Percentiles rank a stretch among this genome's conserved stretches.
Evolutionary conservation across 1,139 yeast species (phyloP).

Genomic region (Scheffersomyces illinoinensis): DNA sequence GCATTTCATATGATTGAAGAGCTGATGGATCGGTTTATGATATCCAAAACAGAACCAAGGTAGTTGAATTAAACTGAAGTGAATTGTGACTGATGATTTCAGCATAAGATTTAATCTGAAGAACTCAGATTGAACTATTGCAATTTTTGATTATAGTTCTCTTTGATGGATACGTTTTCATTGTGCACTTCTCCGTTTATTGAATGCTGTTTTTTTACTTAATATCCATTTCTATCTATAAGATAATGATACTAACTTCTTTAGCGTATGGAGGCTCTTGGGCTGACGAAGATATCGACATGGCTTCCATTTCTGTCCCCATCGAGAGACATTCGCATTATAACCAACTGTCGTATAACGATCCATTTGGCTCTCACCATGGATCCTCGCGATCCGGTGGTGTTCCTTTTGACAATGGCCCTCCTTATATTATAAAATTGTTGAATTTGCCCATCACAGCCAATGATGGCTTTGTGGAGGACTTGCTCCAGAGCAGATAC

Average conservation of each 20-base stretch:
- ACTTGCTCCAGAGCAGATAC: conserved; percentile 44
- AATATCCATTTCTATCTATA: not conserved
- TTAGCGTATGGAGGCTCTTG: conserved; percentile 58
- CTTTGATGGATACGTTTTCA: not conserved
- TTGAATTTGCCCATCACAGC: conserved; percentile 49
- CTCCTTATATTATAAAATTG: conserved; percentile 61
- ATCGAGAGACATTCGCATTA: conserved; percentile 18
- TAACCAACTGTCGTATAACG: conserved; percentile 3
- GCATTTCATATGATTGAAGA: not conserved
- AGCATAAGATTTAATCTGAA: not conserved
- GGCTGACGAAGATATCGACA: conserved; percentile 78
- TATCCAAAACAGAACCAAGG: not conserved
- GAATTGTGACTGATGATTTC: not conserved
- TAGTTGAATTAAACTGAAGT: not conserved
- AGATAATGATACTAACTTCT: not conserved
- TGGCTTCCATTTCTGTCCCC: conserved; percentile 65
- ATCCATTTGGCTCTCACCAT: conserved; percentile 8
- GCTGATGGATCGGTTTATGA: not conserved
- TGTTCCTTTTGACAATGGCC: conserved; percentile 32
- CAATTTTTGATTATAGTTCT: not conserved
- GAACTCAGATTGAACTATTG: not conserved
- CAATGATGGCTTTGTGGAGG: conserved; percentile 40
- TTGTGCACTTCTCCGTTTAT: too few species aligned
- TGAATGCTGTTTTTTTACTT: too few species aligned
- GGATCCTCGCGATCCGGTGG: conserved; percentile 10